phyloP scores from a whole-genome alignment of 441 rosid species.

The Macaranga tanarius region DNA sequence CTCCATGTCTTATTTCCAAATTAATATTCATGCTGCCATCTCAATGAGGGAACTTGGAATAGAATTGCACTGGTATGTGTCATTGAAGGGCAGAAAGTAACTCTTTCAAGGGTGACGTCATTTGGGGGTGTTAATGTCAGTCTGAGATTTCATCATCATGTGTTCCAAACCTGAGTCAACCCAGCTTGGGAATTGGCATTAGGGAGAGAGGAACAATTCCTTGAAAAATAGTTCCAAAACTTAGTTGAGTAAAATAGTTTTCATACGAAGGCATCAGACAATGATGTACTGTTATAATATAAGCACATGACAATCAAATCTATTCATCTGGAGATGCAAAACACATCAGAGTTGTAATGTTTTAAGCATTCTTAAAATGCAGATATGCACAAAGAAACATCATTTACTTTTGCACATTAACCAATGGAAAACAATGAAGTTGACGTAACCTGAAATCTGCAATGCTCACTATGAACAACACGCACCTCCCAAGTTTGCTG shows the following conservation, averaged over 20 bases:
- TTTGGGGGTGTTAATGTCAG: neutral
- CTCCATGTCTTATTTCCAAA: neutral
- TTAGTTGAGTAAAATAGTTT: neutral
- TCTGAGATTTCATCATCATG: neutral
- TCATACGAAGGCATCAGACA: neutral
- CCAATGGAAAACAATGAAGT: conserved; percentile 22
- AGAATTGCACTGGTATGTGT: neutral
- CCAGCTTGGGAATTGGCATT: neutral
- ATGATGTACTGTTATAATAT: neutral
- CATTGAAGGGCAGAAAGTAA: neutral
- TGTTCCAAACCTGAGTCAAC: neutral
- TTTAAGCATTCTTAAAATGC: conserved; percentile 18
- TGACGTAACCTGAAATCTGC: conserved; percentile 36
- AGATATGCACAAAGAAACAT: conserved; percentile 11
- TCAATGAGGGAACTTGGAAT: neutral
- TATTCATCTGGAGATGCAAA: neutral
- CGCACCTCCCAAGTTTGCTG: conserved; percentile 76
- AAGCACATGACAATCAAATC: too few relatives aligned
- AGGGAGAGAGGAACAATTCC: neutral
- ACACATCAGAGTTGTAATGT: neutral
- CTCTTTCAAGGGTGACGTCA: neutral
- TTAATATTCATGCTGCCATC: neutral
- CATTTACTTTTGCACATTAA: conserved; percentile 19
- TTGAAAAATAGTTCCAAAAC: neutral
- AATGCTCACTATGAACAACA: conserved; percentile 39